These are phyloP conservation scores for Dactylorhiza incarnata DNA, from an alignment of 106 monocot genomes.

Conservation along the genomic window DNA sequence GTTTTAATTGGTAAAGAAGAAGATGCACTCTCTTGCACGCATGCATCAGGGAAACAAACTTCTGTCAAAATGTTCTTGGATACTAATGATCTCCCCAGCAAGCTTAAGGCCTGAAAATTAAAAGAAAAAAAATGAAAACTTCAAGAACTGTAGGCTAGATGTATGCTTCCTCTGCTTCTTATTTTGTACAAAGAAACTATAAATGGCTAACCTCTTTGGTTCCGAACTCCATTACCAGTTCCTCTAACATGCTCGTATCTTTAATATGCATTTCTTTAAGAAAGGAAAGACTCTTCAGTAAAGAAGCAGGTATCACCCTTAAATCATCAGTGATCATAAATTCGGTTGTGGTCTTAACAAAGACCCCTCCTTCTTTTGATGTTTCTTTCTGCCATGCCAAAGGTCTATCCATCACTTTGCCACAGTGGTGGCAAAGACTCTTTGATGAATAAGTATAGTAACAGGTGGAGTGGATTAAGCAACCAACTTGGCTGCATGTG, in stretches of 20 bases:
- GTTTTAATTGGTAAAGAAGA: neutral
- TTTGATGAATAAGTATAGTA: neutral
- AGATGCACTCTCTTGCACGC: neutral
- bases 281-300: too few species aligned
- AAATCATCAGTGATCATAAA: constrained; percentile 27
- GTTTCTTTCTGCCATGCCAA: neutral
- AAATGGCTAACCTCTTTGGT: neutral
- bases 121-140: constrained; percentile 4
- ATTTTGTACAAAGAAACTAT: too few species aligned
- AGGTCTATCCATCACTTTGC: neutral
- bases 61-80: neutral
- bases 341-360: constrained; percentile 3
- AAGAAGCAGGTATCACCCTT: constrained; percentile 8
- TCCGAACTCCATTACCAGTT: neutral
- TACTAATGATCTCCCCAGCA: neutral
- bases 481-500: neutral
- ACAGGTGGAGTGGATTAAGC: neutral
- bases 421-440: neutral
- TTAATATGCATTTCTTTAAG: neutral
- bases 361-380: constrained; percentile 13
- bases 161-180: too few species aligned
- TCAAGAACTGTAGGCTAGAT: too few species aligned
- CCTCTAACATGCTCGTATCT: constrained; percentile 3
- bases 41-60: too few species aligned
- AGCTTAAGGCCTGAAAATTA: constrained; percentile 6